Percentiles rank a stretch among this genome's conserved stretches.
These are phyloP conservation scores for Punctularia strigosozonata DNA, from an alignment of 768 basidiomycete species.

Conservation along the genomic window DNA sequence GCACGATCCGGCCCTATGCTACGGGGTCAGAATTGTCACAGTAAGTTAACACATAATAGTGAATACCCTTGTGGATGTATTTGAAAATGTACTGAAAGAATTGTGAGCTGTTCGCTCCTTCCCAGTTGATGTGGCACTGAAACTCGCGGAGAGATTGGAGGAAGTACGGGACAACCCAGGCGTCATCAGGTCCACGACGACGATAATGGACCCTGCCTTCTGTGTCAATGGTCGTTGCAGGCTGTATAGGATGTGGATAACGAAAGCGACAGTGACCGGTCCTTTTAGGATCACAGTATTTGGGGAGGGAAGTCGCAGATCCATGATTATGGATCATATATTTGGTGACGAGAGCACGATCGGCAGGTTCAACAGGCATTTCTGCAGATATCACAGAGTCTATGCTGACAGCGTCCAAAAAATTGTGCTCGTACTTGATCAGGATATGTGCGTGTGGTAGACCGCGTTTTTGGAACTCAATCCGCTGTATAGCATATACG, in stretches of 20 bases:
- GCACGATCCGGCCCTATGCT: conserved; percentile 11
- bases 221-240: conserved; percentile 15
- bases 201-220: conserved; percentile 19
- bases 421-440: conserved; percentile 17
- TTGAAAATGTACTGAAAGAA: conserved; percentile 29
- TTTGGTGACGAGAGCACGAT: conserved; percentile 14
- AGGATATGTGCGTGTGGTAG: conserved; percentile 31
- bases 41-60: not conserved
- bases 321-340: conserved; percentile 26
- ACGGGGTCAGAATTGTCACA: not conserved
- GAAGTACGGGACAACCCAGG: conserved; percentile 20
- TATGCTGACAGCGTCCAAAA: conserved; percentile 15
- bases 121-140: conserved; percentile 26
- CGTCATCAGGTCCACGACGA: conserved; percentile 12
- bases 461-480: conserved; percentile 32
- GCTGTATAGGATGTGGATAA: conserved; percentile 10
- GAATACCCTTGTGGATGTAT: conserved; percentile 25
- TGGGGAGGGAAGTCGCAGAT: conserved; percentile 2
- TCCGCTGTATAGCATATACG: conserved; percentile 19
- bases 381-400: conserved; percentile 23
- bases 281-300: conserved; percentile 16
- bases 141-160: conserved; percentile 14
- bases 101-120: conserved; percentile 17
- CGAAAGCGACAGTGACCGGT: conserved; percentile 14
- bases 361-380: conserved; percentile 16